These are phyloP conservation scores for Pseudevernia furfuracea DNA, from an alignment of 495 filamentous ascomycete genomes.

Conservation along the genomic window DNA sequence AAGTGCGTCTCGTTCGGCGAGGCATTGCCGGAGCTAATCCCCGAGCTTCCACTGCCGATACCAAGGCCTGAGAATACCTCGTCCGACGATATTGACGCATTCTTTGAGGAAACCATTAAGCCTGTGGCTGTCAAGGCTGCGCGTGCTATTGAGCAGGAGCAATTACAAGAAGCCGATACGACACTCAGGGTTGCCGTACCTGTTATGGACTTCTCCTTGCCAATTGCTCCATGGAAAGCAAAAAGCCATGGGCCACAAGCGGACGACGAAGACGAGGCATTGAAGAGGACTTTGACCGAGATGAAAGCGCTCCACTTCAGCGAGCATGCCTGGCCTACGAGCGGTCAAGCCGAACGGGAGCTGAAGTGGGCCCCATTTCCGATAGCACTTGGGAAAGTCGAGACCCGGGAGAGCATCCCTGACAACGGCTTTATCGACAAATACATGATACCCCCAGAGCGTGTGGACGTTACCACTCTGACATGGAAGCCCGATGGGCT, in stretches of 20 bases:
- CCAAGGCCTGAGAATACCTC: slow-evolving; percentile 26
- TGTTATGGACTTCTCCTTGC: slow-evolving; percentile 52
- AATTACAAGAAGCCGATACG: slow-evolving; percentile 50
- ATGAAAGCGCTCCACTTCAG: slow-evolving; percentile 81
- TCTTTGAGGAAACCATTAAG: slow-evolving; percentile 38
- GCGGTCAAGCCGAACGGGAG: slow-evolving; percentile 19
- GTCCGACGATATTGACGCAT: slow-evolving; percentile 32
- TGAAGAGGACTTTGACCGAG: slow-evolving; percentile 62
- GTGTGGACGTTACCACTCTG: slow-evolving; percentile 29
- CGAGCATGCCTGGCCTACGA: slow-evolving; percentile 19
- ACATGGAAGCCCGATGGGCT: slow-evolving; percentile 48
- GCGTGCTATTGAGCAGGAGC: slow-evolving; percentile 51
- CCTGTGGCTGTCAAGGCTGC: slow-evolving; percentile 39
- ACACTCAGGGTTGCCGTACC: slow-evolving; percentile 51
- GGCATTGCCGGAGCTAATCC: slow-evolving; percentile 26
- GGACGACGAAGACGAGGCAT: slow-evolving; percentile 74
- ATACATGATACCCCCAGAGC: slow-evolving; percentile 27
- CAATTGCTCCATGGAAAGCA: slow-evolving; percentile 47
- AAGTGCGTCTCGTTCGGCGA: slow-evolving; percentile 37
- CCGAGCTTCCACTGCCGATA: slow-evolving; percentile 24
- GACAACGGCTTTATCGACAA: slow-evolving; percentile 25
- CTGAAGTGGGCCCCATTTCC: slow-evolving; percentile 37
- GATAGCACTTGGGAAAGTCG: slow-evolving; percentile 27
- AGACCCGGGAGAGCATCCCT: slow-evolving; percentile 30
- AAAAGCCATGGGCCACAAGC: slow-evolving; percentile 50